A percentile compares a stretch with the other conserved stretches of the same genome.
phyloP scores from a whole-genome alignment of 208 protist genomes.

The Hexamita inflata region DNA sequence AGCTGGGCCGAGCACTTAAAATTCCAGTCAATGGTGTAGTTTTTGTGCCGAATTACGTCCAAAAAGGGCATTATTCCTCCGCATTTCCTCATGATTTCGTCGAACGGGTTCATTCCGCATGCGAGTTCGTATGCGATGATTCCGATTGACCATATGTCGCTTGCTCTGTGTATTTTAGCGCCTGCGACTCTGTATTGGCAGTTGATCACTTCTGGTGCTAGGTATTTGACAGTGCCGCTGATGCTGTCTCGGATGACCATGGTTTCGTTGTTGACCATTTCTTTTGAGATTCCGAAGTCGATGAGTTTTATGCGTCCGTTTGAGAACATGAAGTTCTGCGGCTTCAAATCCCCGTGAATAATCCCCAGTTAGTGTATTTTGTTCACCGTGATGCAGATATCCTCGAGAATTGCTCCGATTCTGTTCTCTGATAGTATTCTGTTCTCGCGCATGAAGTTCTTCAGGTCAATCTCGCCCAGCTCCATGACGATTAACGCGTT shows the following conservation, averaged over 20 bases:
- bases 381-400: neutral
- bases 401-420: neutral
- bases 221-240: neutral
- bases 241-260: neutral
- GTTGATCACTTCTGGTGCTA: slow-evolving; percentile 9
- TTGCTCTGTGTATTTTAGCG: slow-evolving; percentile 4
- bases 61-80: neutral
- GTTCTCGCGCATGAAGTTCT: neutral
- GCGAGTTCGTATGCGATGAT: slow-evolving; percentile 7
- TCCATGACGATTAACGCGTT: neutral
- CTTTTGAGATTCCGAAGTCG: slow-evolving; percentile 21
- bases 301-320: neutral
- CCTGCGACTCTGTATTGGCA: neutral
- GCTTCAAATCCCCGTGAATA: slow-evolving; percentile 21
- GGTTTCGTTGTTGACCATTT: neutral
- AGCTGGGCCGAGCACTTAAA: neutral
- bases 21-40: neutral
- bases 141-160: slow-evolving; percentile 14
- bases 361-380: neutral
- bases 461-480: slow-evolving; percentile 17
- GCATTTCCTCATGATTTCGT: neutral
- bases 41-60: neutral
- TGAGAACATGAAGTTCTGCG: slow-evolving; percentile 19
- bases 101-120: neutral
- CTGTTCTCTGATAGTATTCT: neutral